Evolutionary conservation across 257 asterid genomes (phyloP).

Genomic region (Dorcoceras hygrometricum): DNA sequence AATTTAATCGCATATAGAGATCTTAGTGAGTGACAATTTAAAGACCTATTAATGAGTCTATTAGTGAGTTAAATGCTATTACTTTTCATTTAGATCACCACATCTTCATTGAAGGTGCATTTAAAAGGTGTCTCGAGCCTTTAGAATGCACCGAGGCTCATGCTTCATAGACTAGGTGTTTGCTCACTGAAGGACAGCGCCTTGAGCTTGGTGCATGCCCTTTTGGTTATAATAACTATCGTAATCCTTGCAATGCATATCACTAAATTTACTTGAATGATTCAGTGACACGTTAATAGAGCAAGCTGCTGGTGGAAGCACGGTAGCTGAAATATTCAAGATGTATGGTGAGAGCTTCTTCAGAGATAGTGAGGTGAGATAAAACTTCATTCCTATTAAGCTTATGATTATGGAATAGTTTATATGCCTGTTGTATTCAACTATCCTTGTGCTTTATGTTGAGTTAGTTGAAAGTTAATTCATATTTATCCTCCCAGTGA

Average conservation of each 20-base stretch:
- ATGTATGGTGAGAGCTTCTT: conserved; percentile 68
- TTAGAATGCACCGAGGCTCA: neutral
- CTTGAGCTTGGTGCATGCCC: neutral
- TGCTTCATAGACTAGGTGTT: neutral
- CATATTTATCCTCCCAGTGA: neutral
- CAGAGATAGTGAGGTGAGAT: conserved; percentile 72
- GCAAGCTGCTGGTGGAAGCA: conserved; percentile 58
- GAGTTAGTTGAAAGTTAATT: neutral
- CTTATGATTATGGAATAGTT: neutral
- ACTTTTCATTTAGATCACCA: neutral
- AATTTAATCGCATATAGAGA: no score
- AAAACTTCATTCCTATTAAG: neutral
- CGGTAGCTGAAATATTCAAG: conserved; percentile 76
- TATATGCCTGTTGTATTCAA: neutral
- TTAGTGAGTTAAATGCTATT: neutral
- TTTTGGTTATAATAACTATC: neutral
- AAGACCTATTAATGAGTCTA: neutral
- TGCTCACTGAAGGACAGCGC: neutral
- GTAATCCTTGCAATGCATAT: neutral
- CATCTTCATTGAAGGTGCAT: neutral
- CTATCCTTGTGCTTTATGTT: neutral
- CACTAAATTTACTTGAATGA: conserved; percentile 24
- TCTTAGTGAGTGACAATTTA: neutral
- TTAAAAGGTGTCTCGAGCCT: neutral
- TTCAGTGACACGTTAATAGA: conserved; percentile 70